Evolutionary conservation across 495 filamentous ascomycete genomes (phyloP).

Genomic region (Hypoxylon rickii): DNA sequence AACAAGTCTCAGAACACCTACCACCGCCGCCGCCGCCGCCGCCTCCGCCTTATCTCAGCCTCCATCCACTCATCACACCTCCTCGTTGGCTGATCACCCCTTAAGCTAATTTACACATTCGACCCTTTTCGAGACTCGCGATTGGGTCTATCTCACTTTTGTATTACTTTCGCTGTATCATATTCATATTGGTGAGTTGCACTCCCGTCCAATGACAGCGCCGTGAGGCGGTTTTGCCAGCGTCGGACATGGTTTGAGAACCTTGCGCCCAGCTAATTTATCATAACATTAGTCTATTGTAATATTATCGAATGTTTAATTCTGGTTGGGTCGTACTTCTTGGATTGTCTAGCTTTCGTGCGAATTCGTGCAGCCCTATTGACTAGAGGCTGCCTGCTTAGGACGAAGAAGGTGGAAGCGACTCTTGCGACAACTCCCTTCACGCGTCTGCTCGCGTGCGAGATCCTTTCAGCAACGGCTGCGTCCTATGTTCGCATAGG

Average conservation of each 20-base stretch:
- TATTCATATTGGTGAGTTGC: conserved; percentile 60
- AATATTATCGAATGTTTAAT: conserved; percentile 44
- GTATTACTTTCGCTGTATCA: conserved; percentile 49
- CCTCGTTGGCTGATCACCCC: conserved; percentile 13
- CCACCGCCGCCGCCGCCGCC: conserved; percentile 23
- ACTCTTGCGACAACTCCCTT: conserved; percentile 13
- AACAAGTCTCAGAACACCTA: conserved; percentile 30
- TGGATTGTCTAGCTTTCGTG: conserved; percentile 12
- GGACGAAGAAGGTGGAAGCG: conserved; percentile 1
- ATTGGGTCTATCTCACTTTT: conserved; percentile 16
- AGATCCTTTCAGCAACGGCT: conserved; percentile 19
- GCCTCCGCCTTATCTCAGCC: conserved; percentile 19
- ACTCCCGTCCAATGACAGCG: conserved; percentile 41
- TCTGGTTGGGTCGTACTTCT: conserved; percentile 31
- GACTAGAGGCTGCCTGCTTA: conserved; percentile 26
- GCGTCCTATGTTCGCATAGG: conserved; percentile 31
- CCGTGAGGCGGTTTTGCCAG: conserved; percentile 5
- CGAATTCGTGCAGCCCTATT: conserved; percentile 18
- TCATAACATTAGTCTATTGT: conserved; percentile 38
- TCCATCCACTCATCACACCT: conserved; percentile 17
- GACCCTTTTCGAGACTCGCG: conserved; percentile 10
- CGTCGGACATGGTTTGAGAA: conserved; percentile 15
- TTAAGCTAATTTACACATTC: conserved; percentile 17
- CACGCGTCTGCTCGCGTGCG: conserved; percentile 4
- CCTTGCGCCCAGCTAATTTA: conserved; percentile 40